Evolutionary conservation across 1,284 basidiomycete species (phyloP), one percentile per base, ranked within the genome.

Genomic region (Erythrobasidium hasegawianum): DNA sequence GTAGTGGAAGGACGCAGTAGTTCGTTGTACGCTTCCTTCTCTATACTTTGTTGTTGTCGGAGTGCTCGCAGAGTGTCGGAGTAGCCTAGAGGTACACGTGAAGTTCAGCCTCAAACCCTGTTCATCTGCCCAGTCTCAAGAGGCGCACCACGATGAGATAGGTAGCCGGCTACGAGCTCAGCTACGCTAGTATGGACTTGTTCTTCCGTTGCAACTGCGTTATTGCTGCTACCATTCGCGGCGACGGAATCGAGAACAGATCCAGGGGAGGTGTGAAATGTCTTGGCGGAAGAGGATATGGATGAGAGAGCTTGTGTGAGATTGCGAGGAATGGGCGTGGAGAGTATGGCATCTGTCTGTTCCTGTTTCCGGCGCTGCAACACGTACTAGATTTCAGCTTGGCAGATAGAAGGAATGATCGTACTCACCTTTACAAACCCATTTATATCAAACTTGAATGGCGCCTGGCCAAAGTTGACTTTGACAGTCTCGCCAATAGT

Each of bases 381-480:
- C 16, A 33, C 11, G 33, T 7, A 43, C 40, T 41, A 20, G n/a
- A 11, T 3, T 20, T 59, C 58, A 50, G 16, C 43, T 4, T 26
- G 13, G 13, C 16, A 14, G 9, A 49, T n/a, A 14, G 20, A 1
- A 26, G 9, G 24, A 7, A 58, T 16, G 10, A 20, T 20, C 39
- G 26, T 3, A 29, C 54, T 33, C 27, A 56, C 57, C 54, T 61
- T 55, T 29, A 72, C 67, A 27, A 74, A 68, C 1, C 57, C 56
- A 16, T 89, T 87, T 74, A 97, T 94, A 76, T 94, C 90, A 76
- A 85, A 96, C 72, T 80, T 82, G 83, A 96, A 97, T 1, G 86
- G 83, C 16, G 86, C 84, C 68, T 88, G 86, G 7, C 89, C 89
- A 76, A 96, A 93, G 78, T 96, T 95, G 73, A 86, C 86, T 53